A percentile compares a stretch with the other conserved stretches of the same genome.
These are phyloP conservation scores for Senecio squalidus DNA, from an alignment of 140 eudicot genomes.

Conservation along the genomic window DNA sequence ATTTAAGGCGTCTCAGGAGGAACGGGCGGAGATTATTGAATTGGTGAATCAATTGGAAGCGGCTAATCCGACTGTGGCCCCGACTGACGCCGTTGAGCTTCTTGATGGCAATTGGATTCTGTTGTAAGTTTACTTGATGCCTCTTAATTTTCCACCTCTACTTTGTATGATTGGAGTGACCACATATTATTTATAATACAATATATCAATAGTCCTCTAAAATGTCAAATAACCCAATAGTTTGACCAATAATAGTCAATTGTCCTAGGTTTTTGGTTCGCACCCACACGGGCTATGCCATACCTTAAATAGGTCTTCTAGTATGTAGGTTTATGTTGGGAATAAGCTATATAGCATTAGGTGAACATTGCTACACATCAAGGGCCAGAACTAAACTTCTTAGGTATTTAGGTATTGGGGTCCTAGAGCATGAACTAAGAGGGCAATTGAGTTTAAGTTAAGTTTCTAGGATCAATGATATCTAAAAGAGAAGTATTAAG, in stretches of 20 bases:
- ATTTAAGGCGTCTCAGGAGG: constrained; percentile 68
- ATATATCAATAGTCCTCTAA: not conserved
- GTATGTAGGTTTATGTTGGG: too few species aligned
- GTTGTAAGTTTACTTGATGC: constrained; percentile 49
- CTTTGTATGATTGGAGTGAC: not conserved
- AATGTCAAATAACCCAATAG: not conserved
- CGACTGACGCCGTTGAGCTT: constrained; percentile 58
- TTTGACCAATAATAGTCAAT: not conserved
- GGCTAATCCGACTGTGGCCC: constrained; percentile 68
- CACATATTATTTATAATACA: not conserved
- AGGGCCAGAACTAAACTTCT: too few species aligned
- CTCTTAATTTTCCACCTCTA: not conserved
- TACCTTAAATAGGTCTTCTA: not conserved
- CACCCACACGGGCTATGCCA: not conserved
- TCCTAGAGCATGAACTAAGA: too few species aligned
- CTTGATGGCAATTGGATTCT: constrained; percentile 95
- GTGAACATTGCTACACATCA: too few species aligned
- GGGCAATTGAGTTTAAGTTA: too few species aligned
- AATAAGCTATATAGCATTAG: too few species aligned
- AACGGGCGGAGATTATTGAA: constrained; percentile 83
- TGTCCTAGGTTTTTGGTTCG: not conserved
- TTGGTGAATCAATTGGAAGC: constrained; percentile 74
- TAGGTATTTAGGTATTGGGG: too few species aligned
- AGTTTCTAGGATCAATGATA: too few species aligned
- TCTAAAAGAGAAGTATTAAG: too few species aligned